Evolutionary conservation across 1,284 basidiomycete genomes (phyloP).

Genomic region (Agroathelia rolfsii): DNA sequence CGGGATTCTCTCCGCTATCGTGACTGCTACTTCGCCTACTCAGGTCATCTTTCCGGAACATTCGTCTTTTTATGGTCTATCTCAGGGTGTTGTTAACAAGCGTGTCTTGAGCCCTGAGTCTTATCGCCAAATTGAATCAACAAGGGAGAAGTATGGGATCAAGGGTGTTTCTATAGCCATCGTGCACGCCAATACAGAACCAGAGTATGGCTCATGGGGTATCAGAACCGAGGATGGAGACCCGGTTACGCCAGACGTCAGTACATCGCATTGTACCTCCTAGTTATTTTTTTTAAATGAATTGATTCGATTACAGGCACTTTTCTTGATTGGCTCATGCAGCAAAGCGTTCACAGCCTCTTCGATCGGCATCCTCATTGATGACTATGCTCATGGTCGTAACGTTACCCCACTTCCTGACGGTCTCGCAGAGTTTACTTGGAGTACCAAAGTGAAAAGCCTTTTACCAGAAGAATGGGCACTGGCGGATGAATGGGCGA

Average conservation of each 20-base stretch:
- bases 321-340: constrained; percentile 26
- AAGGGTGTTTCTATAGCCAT: constrained; percentile 14
- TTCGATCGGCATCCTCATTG: constrained; percentile 29
- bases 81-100: no score
- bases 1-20: no score
- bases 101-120: no score
- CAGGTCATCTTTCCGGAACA: no score
- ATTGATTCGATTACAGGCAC: no score
- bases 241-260: constrained; percentile 15
- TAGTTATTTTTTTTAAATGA: no score
- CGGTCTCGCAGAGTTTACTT: constrained; percentile 20
- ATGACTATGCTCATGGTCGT: constrained; percentile 24
- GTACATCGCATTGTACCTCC: no score
- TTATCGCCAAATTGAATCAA: no score
- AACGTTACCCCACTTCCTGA: constrained; percentile 27
- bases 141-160: no score
- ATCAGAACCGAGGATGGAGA: constrained; percentile 18
- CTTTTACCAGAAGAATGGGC: constrained; percentile 26
- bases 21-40: no score
- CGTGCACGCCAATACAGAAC: constrained; percentile 9
- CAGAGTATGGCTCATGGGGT: constrained; percentile 17
- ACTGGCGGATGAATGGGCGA: constrained; percentile 25
- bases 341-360: constrained; percentile 31
- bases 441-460: constrained; percentile 25
- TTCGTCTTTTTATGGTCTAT: no score